These are phyloP conservation scores for Wickerhamiella occidentalis DNA, from an alignment of 805 yeast species.

Conservation along the genomic window DNA sequence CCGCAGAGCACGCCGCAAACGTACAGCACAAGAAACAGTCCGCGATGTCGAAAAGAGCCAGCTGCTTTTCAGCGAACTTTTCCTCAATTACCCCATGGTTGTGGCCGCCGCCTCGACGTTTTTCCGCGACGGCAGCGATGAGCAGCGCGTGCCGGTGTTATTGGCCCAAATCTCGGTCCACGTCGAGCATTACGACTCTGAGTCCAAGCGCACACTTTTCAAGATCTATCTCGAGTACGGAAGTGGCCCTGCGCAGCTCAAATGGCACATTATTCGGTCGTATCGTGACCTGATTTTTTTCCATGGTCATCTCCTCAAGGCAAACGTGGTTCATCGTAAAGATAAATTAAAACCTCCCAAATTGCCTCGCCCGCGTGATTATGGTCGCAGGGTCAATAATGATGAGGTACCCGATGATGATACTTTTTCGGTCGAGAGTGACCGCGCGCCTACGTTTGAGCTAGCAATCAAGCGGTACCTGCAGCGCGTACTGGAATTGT, in stretches of 20 bases:
- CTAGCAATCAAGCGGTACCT: constrained; percentile 51
- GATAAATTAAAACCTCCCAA: constrained; percentile 31
- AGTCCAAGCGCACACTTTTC: constrained; percentile 36
- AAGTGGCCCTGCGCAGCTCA: constrained; percentile 60
- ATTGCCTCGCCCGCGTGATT: constrained; percentile 31
- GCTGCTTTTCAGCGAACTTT: constrained; percentile 35
- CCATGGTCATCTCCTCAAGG: constrained; percentile 43
- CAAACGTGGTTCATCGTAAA: constrained; percentile 13
- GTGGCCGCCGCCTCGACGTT: constrained; percentile 63
- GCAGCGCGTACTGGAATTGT: constrained; percentile 42
- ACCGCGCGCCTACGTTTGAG: constrained; percentile 14
- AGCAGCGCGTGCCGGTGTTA: constrained; percentile 68
- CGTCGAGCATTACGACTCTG: constrained; percentile 28
- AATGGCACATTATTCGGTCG: constrained; percentile 68
- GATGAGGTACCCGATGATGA: constrained; percentile 8
- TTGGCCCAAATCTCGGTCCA: constrained; percentile 59
- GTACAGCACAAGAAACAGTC: constrained; percentile 16
- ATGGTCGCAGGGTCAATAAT: not conserved
- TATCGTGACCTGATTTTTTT: constrained; percentile 59
- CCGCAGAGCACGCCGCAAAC: constrained; percentile 7
- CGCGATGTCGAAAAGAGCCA: constrained; percentile 19
- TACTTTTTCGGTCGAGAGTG: constrained; percentile 1
- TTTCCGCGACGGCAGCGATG: constrained; percentile 48
- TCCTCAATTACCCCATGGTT: constrained; percentile 55
- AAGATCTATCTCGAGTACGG: constrained; percentile 82